Percentiles rank a stretch among this genome's conserved stretches.
These are phyloP conservation scores for Verticillium nonalfalfae DNA, from an alignment of 2,329 filamentous ascomycete species.

Conservation along the genomic window DNA sequence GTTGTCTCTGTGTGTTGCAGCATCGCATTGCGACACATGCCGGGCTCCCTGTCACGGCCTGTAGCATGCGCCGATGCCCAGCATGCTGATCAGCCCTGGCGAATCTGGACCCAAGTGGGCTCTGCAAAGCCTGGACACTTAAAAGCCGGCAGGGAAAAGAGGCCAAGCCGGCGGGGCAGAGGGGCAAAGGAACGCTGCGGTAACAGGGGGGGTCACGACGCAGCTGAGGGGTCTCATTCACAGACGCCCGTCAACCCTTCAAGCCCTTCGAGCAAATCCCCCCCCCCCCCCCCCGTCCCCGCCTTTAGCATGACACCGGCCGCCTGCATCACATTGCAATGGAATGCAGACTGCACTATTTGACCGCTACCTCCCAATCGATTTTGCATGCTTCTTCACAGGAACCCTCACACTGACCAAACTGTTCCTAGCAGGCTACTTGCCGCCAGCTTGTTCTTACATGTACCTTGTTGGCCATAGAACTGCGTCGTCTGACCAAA, in stretches of 20 bases:
- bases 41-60: background rate
- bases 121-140: background rate
- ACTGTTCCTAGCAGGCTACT: background rate
- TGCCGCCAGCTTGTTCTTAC: background rate
- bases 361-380: background rate
- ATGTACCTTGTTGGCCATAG: background rate
- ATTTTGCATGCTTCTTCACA: background rate
- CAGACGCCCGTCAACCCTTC: background rate
- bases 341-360: background rate
- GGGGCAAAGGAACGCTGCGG: background rate
- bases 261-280: background rate
- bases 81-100: background rate
- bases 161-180: background rate
- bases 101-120: background rate
- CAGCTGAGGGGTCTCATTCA: background rate
- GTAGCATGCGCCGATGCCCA: background rate
- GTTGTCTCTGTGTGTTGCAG: background rate
- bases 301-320: background rate
- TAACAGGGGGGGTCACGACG: background rate
- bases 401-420: background rate
- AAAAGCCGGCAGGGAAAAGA: background rate
- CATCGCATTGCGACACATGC: background rate
- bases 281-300: too few relatives aligned
- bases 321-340: background rate
- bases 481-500: background rate